These are phyloP conservation scores for Pholiota molesta DNA, from an alignment of 768 basidiomycete species.

Conservation along the genomic window DNA sequence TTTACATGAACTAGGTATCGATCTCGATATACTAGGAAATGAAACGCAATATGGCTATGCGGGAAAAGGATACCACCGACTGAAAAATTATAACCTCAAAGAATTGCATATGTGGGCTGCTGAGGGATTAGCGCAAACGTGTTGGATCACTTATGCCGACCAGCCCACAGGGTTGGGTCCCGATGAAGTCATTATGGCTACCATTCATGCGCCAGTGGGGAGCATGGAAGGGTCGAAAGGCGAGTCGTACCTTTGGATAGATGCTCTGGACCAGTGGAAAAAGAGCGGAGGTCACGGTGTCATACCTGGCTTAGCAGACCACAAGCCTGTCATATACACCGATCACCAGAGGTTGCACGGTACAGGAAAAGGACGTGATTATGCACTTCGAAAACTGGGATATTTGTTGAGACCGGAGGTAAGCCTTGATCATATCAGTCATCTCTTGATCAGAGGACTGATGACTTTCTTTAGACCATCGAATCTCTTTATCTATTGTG, in stretches of 20 bases:
- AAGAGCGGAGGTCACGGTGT: constrained; percentile 43
- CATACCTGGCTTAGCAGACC: constrained; percentile 57
- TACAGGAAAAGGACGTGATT: constrained; percentile 49
- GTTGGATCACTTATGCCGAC: constrained; percentile 73
- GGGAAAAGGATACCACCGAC: constrained; percentile 34
- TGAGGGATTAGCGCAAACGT: constrained; percentile 72
- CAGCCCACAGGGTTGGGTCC: constrained; percentile 70
- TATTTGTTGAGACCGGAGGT: constrained; percentile 79
- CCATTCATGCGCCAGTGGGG: background rate
- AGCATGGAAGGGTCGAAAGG: background rate
- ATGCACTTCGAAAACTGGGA: constrained; percentile 41
- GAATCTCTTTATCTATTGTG: constrained; percentile 76
- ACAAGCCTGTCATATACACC: constrained; percentile 40
- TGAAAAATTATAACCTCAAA: constrained; percentile 53
- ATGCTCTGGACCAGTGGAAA: constrained; percentile 52
- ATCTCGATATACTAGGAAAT: constrained; percentile 44
- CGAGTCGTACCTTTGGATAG: constrained; percentile 46
- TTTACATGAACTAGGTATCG: constrained; percentile 50
- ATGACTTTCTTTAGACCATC: constrained; percentile 52
- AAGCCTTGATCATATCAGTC: constrained; percentile 17
- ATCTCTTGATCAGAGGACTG: background rate
- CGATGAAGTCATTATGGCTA: constrained; percentile 53
- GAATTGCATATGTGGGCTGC: constrained; percentile 78
- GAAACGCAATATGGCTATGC: constrained; percentile 37
- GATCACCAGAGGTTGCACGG: constrained; percentile 29